Percentiles rank a stretch among this genome's conserved stretches.
Evolutionary conservation across 179 eudicot species (phyloP).

Genomic region (Spinacia oleracea): DNA sequence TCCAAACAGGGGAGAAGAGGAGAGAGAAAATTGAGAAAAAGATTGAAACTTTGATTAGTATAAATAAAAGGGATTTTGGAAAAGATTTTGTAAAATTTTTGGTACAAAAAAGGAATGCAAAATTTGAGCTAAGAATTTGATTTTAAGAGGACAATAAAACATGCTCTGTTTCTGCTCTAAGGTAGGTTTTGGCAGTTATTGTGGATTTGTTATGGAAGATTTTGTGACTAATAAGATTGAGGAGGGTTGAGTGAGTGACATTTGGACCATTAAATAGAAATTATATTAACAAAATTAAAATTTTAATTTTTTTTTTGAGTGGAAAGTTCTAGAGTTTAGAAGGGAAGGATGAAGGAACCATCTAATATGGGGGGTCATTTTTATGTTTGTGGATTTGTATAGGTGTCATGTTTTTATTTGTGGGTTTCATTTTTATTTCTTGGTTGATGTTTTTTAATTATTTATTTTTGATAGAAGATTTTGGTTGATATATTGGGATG

Average conservation of each 20-base stretch:
- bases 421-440: neutral
- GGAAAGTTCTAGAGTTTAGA: slow-evolving; percentile 36
- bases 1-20: neutral
- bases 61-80: neutral
- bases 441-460: no score
- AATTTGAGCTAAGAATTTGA: neutral
- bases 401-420: slow-evolving; percentile 9
- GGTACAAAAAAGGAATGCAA: neutral
- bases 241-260: neutral
- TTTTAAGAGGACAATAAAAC: slow-evolving; percentile 14
- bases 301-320: neutral
- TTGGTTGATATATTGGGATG: neutral
- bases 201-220: neutral
- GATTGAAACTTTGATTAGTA: neutral
- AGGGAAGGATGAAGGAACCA: slow-evolving; percentile 14
- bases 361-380: neutral
- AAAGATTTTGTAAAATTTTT: neutral
- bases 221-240: slow-evolving; percentile 12
- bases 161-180: slow-evolving; percentile 27
- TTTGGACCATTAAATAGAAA: slow-evolving; percentile 30
- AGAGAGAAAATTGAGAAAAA: neutral
- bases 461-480: no score
- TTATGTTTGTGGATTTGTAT: slow-evolving; percentile 32
- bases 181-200: slow-evolving; percentile 32
- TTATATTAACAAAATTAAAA: no score